Base-by-base conservation (phyloP, 768 basidiomycete genomes). In the Lanmaoa pseudosensibilis region DNA sequence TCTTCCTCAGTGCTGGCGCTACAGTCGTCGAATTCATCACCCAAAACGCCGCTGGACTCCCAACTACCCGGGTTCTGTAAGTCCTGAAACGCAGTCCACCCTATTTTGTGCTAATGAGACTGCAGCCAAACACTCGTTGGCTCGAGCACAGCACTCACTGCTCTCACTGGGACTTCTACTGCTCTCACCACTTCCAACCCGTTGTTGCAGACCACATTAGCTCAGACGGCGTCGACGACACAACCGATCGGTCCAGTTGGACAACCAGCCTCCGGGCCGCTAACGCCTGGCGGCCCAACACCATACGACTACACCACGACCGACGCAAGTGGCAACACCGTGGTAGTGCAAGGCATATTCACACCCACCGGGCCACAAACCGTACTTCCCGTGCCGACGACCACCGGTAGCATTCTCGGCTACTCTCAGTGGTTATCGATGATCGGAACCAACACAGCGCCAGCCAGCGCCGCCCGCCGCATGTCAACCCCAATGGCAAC, bases 11-110 rank as follows among this genome's bases (percentile, higher is more conserved):
- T 7, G 70, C 71, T 39, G 87, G 87, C 8, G 65, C 74, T 34
- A 77, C 84, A 0, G 73, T 89, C 44, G 75, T 86, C 30, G 76
- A 82, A 53, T 70, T 80, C 44, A 51, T 81, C 56, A 77, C 80
- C 18, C 59, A 70, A 33, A 77, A 82, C 59, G 59, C 67, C 2
- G 47, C 60, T 38, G 83, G 79, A 27, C 15, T 73, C 13, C 68
- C 75, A 7, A 64, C 71, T 1, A 86, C 85, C 9, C 56, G 65
- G 23, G 68, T 72, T 7, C 34, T 85, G 83, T 85, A 53, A 23
- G 78, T 64, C 30, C 34, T 21, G 44, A 19, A 25, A 34, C 40
- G 19, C 23, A 5, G 3, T 33, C 27, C 9, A 23, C 23, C 34
- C 13, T 16, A 8, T 37, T 19, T 44, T 19, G 65, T 63, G 46